Base-by-base conservation (phyloP, 139 green algal genomes). In the Mychonastes homosphaera region DNA sequence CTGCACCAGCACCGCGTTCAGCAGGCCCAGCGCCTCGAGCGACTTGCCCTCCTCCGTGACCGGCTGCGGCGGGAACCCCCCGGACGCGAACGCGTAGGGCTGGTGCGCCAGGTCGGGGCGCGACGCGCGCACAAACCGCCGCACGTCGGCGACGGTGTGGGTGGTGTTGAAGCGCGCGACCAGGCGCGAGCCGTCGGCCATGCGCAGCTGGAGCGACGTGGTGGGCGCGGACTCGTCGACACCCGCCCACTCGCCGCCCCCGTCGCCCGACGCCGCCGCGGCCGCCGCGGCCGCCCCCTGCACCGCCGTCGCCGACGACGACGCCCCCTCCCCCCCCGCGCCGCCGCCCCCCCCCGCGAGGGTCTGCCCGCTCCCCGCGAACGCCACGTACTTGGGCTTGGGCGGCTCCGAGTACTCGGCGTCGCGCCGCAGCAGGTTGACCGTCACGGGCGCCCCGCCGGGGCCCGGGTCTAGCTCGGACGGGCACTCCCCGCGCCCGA, bases 1-100 rank as follows among this genome's bases (percentile, higher is more conserved):
- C 64, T 92, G 83, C n/a, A 84, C 83, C n/a, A 95, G 69, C 1
- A 95, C 87, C 3, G 81, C 72, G 57, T 90, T 90, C 21, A 81
- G 56, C 45, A 95, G 74, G 2, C 83, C 84, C 29, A 87, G 83
- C 9, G 54, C 74, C 64, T 90, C 74, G 55, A 95, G 79, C 3
- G 72, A 91, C 16, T 64, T 55, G 21, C 36, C 49, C 44, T 92
- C 83, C 27, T 90, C 81, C 3, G 60, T 57, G 30, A 95, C 58
- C 24, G 73, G 41, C 29, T 49, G 46, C 3, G 78, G 58, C 0
- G 87, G 87, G 53, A 92, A 91, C 4, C 75, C 81, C n/a, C n/a
- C n/a, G 12, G 84, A 85, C 57, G 75, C 71, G 46, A 95, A 63
- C 41, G 53, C 39, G 53, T 86, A 91, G 1, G 61, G 15, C 1